Base-by-base conservation (phyloP, 2,329 filamentous ascomycete genomes). In the Fusarium sarcochroum region DNA sequence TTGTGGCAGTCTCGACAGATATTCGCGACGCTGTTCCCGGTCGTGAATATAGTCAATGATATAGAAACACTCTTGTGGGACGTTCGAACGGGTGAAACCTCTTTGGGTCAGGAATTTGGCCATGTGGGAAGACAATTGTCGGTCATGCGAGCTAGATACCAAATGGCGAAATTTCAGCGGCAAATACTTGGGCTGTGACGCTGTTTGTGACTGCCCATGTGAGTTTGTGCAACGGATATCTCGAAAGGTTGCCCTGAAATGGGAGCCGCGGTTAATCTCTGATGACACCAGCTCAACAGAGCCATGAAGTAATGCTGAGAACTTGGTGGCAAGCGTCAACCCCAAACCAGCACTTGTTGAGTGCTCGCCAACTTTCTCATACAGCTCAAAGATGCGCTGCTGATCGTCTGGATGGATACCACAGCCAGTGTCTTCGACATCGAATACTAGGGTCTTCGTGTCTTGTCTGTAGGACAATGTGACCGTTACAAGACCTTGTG, bases 321-420 rank as follows among this genome's bases (percentile, higher is more conserved):
- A 79, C 38, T 81, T 82, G 10, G 73, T 70, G 6, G 82, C 78
- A 1, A 84, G 71, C 0, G 81, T 82, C 15, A 85, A 67, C 1
- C 83, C 82, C 1, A 84, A 73, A 0, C 82, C 81, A 27, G 80
- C 80, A 5, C 82, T 79, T 3, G 75, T 76, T 0, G 80, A 78
- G 35, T 81, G 75, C 1, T 65, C 62, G 34, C 78, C 75, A 2
- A 78, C 76, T 34, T 83, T 83, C 40, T 83, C 81, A 20, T 84
- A 83, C 0, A 81, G 72, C 5, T 80, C 74, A 27, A 84, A 84
- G 6, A 84, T 81, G 4, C 80, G 78, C 5, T 72, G 21, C 5
- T 80, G 77, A 8, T 83, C 70, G 5, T 75, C 67, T 2, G 63
- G 48, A 2, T 63, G 60, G n/a, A 84, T 81, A 3, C 81, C 82